Evolutionary conservation across 495 filamentous ascomycete species (phyloP), one percentile per base, ranked within the genome.

Genomic region (Xylaria nigripes): DNA sequence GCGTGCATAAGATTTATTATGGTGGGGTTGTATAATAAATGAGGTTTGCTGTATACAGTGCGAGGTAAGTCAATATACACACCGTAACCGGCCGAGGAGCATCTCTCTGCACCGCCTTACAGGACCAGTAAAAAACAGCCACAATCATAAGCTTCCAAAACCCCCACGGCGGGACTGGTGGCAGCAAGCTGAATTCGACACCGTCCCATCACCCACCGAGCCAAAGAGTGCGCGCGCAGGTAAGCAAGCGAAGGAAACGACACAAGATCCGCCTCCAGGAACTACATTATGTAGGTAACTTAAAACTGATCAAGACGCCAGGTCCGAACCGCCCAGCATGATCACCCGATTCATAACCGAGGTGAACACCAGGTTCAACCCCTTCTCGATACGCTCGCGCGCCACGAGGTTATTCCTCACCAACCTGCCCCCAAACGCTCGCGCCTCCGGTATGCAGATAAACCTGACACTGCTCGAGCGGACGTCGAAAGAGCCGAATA

Each of bases 351-450:
- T 86, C 76, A 85, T 98, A 72, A 86, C 89, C 64, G 78, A 86
- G 62, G 84, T 97, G 56, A 78, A 80, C 54, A 84, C 88, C 59
- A 80, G 77, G 63, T 96, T 96, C 85, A 95, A 95, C 72, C 94
- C 94, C 19, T 99, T 97, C 81, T 81, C 79, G 5, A 75, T 79
- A 13, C 73, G 77, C 61, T 77, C 86, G 32, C 88, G 89, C 61
- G 85, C 90, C 27, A 89, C 89, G 29, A 83, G 94, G 12, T 71
- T 91, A 43, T 90, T 99, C 68, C 86, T 97, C 58, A 83, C 87
- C 21, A 77, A 86, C 42, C 84, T 99, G n/a, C 92, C 93, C 7
- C 80, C 86, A 19, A 81, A 86, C 51, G 85, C 89, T 23, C 81
- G 88, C 41, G 75, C 77, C 43, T 73, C 64, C 18, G 77, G 75